A percentile compares a stretch with the other conserved stretches of the same genome.
phyloP scores from a whole-genome alignment of 768 basidiomycete species.

The Solioccasus polychromus region DNA sequence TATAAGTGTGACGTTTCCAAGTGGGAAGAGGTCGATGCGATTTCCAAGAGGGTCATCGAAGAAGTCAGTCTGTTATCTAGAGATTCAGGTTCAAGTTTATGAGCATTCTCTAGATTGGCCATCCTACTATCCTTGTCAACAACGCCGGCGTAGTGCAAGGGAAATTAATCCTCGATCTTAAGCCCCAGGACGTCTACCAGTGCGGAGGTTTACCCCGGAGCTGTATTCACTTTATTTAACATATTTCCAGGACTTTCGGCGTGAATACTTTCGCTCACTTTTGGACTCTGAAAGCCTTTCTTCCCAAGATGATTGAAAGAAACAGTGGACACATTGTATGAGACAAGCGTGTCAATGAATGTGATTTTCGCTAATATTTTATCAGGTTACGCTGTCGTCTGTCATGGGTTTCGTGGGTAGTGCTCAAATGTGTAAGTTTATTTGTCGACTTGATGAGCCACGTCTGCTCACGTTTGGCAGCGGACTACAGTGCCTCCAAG shows the following conservation, averaged over 20 bases:
- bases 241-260: constrained; percentile 67
- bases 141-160: constrained; percentile 95
- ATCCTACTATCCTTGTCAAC: constrained; percentile 88
- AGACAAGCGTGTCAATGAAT: constrained; percentile 6
- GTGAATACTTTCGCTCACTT: constrained; percentile 89
- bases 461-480: constrained; percentile 36
- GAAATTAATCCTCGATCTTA: constrained; percentile 78
- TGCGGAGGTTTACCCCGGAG: constrained; percentile 56
- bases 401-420: constrained; percentile 68
- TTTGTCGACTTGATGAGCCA: neutral
- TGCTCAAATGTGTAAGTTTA: constrained; percentile 69
- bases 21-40: constrained; percentile 77
- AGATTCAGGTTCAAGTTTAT: neutral
- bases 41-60: constrained; percentile 68
- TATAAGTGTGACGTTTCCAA: constrained; percentile 93
- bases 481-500: constrained; percentile 92
- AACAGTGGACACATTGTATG: constrained; percentile 84
- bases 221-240: neutral
- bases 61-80: constrained; percentile 51
- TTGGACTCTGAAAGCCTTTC: constrained; percentile 90
- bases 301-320: constrained; percentile 78
- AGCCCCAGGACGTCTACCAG: constrained; percentile 77
- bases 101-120: constrained; percentile 57
- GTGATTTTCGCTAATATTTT: constrained; percentile 13
- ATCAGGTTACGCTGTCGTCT: constrained; percentile 75